Evolutionary conservation across 2,329 filamentous ascomycete species (phyloP).

Genomic region (Cadophora malorum): DNA sequence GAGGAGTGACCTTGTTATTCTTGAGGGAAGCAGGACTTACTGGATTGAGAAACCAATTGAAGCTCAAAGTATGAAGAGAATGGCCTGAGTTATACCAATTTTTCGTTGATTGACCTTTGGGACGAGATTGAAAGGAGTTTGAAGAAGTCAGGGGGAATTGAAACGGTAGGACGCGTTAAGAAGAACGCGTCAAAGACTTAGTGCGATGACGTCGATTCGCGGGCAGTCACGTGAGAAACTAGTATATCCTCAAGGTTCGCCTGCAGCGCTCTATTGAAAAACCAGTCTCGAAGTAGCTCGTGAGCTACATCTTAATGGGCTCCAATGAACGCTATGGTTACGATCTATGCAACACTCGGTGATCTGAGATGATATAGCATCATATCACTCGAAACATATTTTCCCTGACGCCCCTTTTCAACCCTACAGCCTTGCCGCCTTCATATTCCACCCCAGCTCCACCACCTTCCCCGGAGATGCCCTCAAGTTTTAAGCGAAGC

Average conservation of each 20-base stretch:
- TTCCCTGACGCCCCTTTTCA: conserved; percentile 76
- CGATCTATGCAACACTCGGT: neutral
- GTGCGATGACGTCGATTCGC: conserved; percentile 13
- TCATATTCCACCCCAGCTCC: conserved; percentile 76
- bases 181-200: conserved; percentile 5
- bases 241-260: conserved; percentile 6
- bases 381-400: conserved; percentile 80
- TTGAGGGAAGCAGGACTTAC: neutral
- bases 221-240: conserved; percentile 3
- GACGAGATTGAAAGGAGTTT: neutral
- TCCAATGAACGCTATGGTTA: neutral
- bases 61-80: neutral
- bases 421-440: conserved; percentile 71
- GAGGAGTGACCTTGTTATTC: too few species aligned
- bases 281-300: neutral
- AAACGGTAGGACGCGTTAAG: conserved; percentile 5
- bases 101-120: neutral
- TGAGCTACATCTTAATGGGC: neutral
- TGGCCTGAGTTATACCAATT: neutral
- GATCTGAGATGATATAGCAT: conserved; percentile 17
- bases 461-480: conserved; percentile 72
- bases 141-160: neutral
- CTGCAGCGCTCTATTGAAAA: neutral
- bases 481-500: conserved; percentile 68
- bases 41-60: neutral